Evolutionary conservation across 345 rosid species (phyloP).

Genomic region (Melaleuca alternifolia): DNA sequence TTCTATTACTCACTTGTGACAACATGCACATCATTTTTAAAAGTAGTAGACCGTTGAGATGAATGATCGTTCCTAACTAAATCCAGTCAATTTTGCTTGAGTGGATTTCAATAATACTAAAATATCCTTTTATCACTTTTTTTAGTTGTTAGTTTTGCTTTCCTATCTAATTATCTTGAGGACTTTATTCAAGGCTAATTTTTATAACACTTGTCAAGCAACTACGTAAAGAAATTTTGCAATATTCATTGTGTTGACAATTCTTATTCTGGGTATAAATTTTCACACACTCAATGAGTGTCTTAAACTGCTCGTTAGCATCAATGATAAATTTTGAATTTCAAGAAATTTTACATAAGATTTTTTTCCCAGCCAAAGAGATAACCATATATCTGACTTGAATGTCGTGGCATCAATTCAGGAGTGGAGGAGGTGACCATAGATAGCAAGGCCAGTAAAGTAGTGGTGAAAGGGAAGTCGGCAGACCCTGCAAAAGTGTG

Average conservation of each 20-base stretch:
- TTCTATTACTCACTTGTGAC: neutral
- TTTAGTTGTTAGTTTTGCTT: neutral
- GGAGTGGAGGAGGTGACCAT: constrained; percentile 56
- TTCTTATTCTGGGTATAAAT: neutral
- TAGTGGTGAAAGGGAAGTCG: constrained; percentile 67
- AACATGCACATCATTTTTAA: neutral
- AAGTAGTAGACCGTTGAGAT: neutral
- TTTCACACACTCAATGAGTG: neutral
- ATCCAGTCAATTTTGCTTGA: neutral
- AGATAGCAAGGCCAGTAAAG: constrained; percentile 51
- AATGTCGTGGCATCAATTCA: neutral
- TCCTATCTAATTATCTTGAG: neutral
- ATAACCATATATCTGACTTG: neutral
- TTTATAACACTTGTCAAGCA: neutral
- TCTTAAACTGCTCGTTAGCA: neutral
- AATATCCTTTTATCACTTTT: neutral
- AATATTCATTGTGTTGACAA: neutral
- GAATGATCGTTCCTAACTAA: neutral
- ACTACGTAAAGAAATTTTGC: neutral
- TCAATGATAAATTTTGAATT: neutral
- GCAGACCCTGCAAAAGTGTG: constrained; percentile 53
- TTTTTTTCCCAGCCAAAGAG: neutral
- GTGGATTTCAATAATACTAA: neutral
- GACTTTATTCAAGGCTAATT: neutral
- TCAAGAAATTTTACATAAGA: neutral